phyloP scores from a whole-genome alignment of 2,329 filamentous ascomycete species.

The Exophiala lecanii-corni region DNA sequence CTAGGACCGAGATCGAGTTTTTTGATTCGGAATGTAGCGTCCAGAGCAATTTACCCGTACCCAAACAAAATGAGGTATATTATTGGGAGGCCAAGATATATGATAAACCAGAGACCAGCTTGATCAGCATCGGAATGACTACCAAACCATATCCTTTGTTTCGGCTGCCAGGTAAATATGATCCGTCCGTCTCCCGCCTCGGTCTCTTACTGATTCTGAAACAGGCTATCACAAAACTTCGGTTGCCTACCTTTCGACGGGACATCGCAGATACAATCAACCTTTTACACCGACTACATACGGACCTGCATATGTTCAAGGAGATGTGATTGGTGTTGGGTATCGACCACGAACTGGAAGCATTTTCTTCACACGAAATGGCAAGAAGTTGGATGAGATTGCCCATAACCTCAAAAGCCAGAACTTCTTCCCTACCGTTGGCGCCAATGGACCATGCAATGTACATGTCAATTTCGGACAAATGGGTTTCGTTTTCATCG shows the following conservation, averaged over 20 bases:
- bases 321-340: slow-evolving; percentile 91
- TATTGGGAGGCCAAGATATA: slow-evolving; percentile 99
- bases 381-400: slow-evolving; percentile 93
- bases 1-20: slow-evolving; percentile 94
- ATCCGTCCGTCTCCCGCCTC: not conserved
- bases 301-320: slow-evolving; percentile 79
- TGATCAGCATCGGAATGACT: slow-evolving; percentile 86
- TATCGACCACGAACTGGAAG: slow-evolving; percentile 92
- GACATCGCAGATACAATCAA: slow-evolving; percentile 84
- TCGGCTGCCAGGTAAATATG: slow-evolving; percentile 72
- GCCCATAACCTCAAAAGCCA: slow-evolving; percentile 87
- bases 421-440: slow-evolving; percentile 97
- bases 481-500: slow-evolving; percentile 96
- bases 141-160: slow-evolving; percentile 98
- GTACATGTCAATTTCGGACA: slow-evolving; percentile 98
- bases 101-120: slow-evolving; percentile 85
- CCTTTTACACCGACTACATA: slow-evolving; percentile 78
- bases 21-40: slow-evolving; percentile 98
- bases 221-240: slow-evolving; percentile 91
- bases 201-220: not conserved
- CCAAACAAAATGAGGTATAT: slow-evolving; percentile 98
- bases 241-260: slow-evolving; percentile 83
- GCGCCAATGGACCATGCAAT: slow-evolving; percentile 85
- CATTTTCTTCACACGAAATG: slow-evolving; percentile 97
- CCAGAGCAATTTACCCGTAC: slow-evolving; percentile 91